Base-by-base conservation (phyloP, 1,284 basidiomycete genomes). In the Spongiforma sp. region DNA sequence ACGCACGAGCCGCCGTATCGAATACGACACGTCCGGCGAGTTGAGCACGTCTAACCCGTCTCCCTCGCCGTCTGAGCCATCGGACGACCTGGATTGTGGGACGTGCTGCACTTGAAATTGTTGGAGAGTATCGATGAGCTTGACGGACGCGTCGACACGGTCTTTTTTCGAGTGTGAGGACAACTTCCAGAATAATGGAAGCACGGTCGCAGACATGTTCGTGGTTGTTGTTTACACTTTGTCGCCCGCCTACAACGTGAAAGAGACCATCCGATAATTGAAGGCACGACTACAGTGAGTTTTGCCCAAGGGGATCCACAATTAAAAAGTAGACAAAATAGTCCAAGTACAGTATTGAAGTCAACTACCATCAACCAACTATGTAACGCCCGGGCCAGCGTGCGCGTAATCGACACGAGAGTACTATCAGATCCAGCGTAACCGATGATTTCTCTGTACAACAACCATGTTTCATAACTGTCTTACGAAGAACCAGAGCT, bases 171-270 rank as follows among this genome's bases (percentile, higher is more conserved):
- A 88, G 5, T 87, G 82, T 5, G 93, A 94, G n/a, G 96, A 95
- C 56, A 98, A 84, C 77, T 95, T 84, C 96, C 96, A 98, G 84
- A 96, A 98, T 56, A 98, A 86, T 39, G 94, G 92, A 61, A 98
- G 87, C 37, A n/a, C n/a, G n/a, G n/a, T n/a, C n/a, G n/a, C n/a
- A n/a, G n/a, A n/a, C n/a, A n/a, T n/a, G n/a, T n/a, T n/a, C n/a
- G n/a, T n/a, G n/a, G n/a, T n/a, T n/a, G 92, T 95, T 41, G 91
- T 93, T 39, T 90, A 86, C 91, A 93, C 94, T 61, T 30, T 41
- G 52, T 28, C 34, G 24, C 17, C 39, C 21, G 26, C 33, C 48
- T 62, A 50, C 60, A 32, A 58, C 33, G 26, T 19, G 60, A n/a
- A 12, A n/a, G n/a, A n/a, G n/a, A n/a, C n/a, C n/a, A n/a, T n/a